These are phyloP conservation scores for Beta lomatogona DNA, from an alignment of 179 eudicot genomes.

Conservation along the genomic window DNA sequence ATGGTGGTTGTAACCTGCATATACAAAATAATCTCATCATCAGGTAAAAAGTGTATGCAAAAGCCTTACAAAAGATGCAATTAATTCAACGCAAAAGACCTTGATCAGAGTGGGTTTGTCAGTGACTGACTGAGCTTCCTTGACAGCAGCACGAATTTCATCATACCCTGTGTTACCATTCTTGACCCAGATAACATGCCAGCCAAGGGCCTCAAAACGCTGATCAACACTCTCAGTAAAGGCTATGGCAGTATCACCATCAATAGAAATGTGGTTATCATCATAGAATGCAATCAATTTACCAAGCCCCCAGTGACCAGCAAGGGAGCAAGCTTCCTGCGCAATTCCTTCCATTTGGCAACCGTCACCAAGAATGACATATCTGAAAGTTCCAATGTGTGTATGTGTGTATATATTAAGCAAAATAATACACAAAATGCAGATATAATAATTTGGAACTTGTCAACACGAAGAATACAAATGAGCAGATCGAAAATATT, in stretches of 20 bases:
- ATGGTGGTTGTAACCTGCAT: slow-evolving; percentile 63
- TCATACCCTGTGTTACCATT: slow-evolving; percentile 56
- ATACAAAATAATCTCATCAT: background rate
- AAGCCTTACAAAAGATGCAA: slow-evolving; percentile 1
- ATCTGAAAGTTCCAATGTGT: slow-evolving; percentile 29
- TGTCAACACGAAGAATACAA: background rate
- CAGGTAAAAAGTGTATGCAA: background rate
- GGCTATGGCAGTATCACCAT: slow-evolving; percentile 56
- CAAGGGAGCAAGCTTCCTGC: slow-evolving; percentile 61
- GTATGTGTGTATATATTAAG: too few species aligned
- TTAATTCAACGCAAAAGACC: slow-evolving; percentile 30
- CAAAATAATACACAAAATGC: background rate
- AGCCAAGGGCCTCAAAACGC: slow-evolving; percentile 63
- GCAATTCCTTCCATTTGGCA: slow-evolving; percentile 73
- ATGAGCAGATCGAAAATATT: background rate
- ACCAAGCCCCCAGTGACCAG: slow-evolving; percentile 69
- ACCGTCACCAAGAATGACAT: slow-evolving; percentile 62
- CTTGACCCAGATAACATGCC: slow-evolving; percentile 62
- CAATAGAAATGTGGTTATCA: slow-evolving; percentile 61
- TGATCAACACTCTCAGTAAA: slow-evolving; percentile 51
- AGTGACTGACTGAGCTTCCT: slow-evolving; percentile 50
- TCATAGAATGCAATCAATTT: slow-evolving; percentile 60
- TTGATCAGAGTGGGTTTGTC: slow-evolving; percentile 62
- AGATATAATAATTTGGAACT: background rate
- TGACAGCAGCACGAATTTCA: slow-evolving; percentile 57